phyloP scores from a whole-genome alignment of 495 filamentous ascomycete species.

The Lasiosphaeria hispida region DNA sequence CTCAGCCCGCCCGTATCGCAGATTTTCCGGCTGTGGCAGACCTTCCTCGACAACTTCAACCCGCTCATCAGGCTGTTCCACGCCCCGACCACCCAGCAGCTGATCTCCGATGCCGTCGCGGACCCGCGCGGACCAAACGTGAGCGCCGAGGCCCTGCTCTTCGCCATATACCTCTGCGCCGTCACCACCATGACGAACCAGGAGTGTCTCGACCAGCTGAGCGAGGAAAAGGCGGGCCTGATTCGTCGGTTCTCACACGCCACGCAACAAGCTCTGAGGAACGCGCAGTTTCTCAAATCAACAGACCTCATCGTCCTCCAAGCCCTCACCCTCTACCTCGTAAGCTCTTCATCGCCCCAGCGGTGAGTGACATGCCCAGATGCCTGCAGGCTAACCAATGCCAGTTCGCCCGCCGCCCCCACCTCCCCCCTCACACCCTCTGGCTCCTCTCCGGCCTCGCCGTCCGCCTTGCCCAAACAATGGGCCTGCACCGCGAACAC shows the following conservation, averaged over 20 bases:
- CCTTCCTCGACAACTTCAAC: slow-evolving; percentile 4
- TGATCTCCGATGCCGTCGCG: neutral
- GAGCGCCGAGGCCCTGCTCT: neutral
- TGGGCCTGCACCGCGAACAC: neutral
- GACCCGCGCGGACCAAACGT: neutral
- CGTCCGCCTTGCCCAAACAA: neutral
- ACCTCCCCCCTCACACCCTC: neutral
- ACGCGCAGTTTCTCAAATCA: neutral
- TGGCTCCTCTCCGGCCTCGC: neutral
- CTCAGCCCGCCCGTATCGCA: neutral
- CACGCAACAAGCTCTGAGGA: neutral
- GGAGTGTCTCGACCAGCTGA: neutral
- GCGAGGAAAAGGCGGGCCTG: neutral
- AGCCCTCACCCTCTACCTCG: neutral
- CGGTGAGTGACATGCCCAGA: no score
- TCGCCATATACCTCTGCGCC: neutral
- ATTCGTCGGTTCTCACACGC: neutral
- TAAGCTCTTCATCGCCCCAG: no score
- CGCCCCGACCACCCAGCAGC: neutral
- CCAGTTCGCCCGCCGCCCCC: neutral
- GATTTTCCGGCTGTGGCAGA: neutral
- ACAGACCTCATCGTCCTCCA: neutral
- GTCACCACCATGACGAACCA: neutral
- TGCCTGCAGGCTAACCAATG: no score
- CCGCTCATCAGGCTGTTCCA: neutral